Evolutionary conservation across 371 early-diverging fungal genomes (phyloP), one percentile per base, ranked within the genome.

Genomic region (Funneliformis caledonium): DNA sequence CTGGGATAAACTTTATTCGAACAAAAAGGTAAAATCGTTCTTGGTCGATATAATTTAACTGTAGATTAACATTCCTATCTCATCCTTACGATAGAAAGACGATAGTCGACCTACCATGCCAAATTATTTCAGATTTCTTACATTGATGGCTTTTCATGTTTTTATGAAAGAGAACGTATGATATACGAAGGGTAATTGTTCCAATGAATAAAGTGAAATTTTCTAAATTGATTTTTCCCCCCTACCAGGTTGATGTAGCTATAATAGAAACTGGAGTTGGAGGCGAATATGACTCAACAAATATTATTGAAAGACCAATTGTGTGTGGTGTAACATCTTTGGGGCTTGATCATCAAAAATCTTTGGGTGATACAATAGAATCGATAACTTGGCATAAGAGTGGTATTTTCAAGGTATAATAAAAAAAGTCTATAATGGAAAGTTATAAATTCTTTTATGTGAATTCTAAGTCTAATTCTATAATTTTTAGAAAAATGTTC

Each of bases 381-480:
- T 83, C 91, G 73, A 97, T 98, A 82, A 97, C 97, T 7, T 94
- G 92, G 91, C 95, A 98, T 83, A 98, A 97, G 83, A 93, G 94
- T 31, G 97, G 98, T 0, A 97, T 97, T 69, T 91, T 96, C 82
- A 97, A 97, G 87, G 61, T 84, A 1, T 75, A 56, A 56, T 19
- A 56, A 6, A 56, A 56, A 6, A 33, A 64, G 4, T 10, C 12
- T 31, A 6, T 64, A 31, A 31, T 11, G 9, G 26, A 10, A 31
- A 16, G 3, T 16, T 16, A 59, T 59, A 59, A 59, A n/a, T 16
- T 59, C n/a, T n/a, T 59, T 59, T 59, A 31, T 64, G 14, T n/a
- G 31, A 64, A 64, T 19, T 22, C 12, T 7, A n/a, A 9, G 12
- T 33, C 11, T 31, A 7, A 64, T 64, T 56, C 4, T 56, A 56